Conservation (phyloP, 2,329 filamentous ascomycete species). For the Monilinia vaccinii-corymbosi region DNA sequence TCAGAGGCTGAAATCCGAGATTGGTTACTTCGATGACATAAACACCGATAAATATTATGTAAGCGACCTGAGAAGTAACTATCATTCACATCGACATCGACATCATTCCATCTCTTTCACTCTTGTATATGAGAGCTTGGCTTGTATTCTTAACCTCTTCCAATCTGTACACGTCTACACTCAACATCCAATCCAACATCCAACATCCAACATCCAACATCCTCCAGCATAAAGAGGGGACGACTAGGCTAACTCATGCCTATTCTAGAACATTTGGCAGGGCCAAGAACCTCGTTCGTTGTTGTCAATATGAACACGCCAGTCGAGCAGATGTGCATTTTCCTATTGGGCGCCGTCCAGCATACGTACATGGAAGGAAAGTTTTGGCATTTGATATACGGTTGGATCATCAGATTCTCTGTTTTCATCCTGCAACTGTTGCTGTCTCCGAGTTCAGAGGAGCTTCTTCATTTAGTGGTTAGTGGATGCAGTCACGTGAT, state of each 20-base stretch:
- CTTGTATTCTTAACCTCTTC: not conserved
- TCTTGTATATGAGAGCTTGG: not conserved
- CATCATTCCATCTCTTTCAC: not conserved
- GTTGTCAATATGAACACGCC: slow-evolving; percentile 3
- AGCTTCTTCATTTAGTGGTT: not conserved
- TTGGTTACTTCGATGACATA: not conserved
- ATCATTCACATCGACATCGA: no score
- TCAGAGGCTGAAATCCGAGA: slow-evolving; percentile 6
- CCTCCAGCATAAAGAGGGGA: not conserved
- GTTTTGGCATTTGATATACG: not conserved
- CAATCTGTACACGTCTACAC: not conserved
- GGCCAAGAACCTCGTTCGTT: not conserved
- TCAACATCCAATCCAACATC: not conserved
- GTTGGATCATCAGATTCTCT: not conserved
- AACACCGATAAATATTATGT: not conserved
- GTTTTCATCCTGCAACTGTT: not conserved
- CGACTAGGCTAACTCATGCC: not conserved
- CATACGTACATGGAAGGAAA: not conserved
- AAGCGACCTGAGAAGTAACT: not conserved
- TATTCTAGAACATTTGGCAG: slow-evolving; percentile 1
- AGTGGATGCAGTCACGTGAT: not conserved
- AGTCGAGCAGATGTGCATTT: not conserved
- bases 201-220: not conserved
- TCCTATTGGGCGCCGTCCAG: not conserved
- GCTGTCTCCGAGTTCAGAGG: not conserved